Conservation (phyloP, 2,329 filamentous ascomycete genomes). For the Clonostachys rhizophaga region DNA sequence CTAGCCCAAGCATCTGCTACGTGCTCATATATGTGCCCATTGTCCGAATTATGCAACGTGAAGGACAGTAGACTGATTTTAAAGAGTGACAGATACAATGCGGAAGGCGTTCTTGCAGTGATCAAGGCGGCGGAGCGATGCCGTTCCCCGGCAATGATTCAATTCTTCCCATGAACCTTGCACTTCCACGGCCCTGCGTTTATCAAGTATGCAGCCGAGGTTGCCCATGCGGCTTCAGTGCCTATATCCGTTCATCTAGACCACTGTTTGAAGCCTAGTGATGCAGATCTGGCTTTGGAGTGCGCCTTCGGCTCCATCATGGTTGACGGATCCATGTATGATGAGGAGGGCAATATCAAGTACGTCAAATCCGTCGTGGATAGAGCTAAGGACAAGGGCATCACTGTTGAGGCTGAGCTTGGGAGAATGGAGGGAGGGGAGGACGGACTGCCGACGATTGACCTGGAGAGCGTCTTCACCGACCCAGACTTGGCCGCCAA, state of each 20-base stretch:
- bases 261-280: constrained; percentile 46
- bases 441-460: constrained; percentile 57
- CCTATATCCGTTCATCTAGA: constrained; percentile 62
- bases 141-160: constrained; percentile 60
- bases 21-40: too few species aligned
- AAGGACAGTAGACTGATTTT: too few species aligned
- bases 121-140: constrained; percentile 64
- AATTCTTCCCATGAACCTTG: constrained; percentile 69
- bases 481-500: constrained; percentile 65
- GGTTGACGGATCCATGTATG: constrained; percentile 73
- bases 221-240: constrained; percentile 48
- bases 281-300: constrained; percentile 52
- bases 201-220: constrained; percentile 48
- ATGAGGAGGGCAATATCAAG: constrained; percentile 63
- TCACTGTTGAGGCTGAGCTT: constrained; percentile 60
- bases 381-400: constrained; percentile 58
- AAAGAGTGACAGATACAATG: constrained; percentile 46
- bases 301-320: constrained; percentile 67
- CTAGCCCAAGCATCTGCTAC: too few species aligned
- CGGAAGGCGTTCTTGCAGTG: constrained; percentile 64
- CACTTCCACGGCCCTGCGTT: constrained; percentile 53
- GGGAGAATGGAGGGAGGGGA: constrained; percentile 42
- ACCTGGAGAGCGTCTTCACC: constrained; percentile 49
- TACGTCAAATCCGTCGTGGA: constrained; percentile 56
- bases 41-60: too few species aligned